A percentile compares a stretch with the other conserved stretches of the same genome.
These are phyloP conservation scores for Metschnikowia bowlesiae DNA, from an alignment of 805 yeast genomes.

Conservation along the genomic window DNA sequence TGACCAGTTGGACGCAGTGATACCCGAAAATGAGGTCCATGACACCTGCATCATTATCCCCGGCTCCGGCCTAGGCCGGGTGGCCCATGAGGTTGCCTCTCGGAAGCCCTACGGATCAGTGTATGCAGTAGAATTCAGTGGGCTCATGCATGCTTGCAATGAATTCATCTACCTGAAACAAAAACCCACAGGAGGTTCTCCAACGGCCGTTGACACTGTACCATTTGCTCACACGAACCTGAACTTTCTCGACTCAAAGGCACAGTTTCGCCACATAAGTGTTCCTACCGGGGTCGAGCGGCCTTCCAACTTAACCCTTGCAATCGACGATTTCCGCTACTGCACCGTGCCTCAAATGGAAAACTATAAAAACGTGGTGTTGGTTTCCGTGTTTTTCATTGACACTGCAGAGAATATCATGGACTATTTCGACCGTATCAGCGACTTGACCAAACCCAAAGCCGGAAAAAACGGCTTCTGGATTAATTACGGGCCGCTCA, in stretches of 20 bases:
- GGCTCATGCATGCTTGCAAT: conserved; percentile 70
- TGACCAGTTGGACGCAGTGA: conserved; percentile 33
- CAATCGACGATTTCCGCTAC: conserved; percentile 61
- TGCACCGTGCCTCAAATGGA: conserved; percentile 34
- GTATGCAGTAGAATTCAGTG: conserved; percentile 72
- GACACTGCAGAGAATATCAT: conserved; percentile 90
- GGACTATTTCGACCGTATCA: conserved; percentile 67
- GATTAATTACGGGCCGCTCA: conserved; percentile 90
- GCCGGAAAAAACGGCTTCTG: conserved; percentile 52
- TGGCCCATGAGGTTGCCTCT: conserved; percentile 59
- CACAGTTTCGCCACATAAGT: conserved; percentile 48
- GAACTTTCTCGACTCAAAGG: conserved; percentile 46
- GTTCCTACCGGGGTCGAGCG: conserved; percentile 24
- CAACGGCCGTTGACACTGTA: not conserved
- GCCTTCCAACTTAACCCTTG: conserved; percentile 47
- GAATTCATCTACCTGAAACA: conserved; percentile 44
- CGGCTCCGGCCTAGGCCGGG: conserved; percentile 82
- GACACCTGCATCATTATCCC: conserved; percentile 65
- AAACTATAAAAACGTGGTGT: conserved; percentile 44
- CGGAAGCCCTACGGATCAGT: conserved; percentile 45
- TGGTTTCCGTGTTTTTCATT: conserved; percentile 71
- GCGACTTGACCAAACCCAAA: conserved; percentile 33
- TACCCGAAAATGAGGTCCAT: conserved; percentile 21
- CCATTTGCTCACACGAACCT: conserved; percentile 59
- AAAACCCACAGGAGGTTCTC: not conserved